A percentile compares a stretch with the other conserved stretches of the same genome.
These are phyloP conservation scores for Penicillium ochrochloron DNA, from an alignment of 495 filamentous ascomycete species.

Conservation along the genomic window DNA sequence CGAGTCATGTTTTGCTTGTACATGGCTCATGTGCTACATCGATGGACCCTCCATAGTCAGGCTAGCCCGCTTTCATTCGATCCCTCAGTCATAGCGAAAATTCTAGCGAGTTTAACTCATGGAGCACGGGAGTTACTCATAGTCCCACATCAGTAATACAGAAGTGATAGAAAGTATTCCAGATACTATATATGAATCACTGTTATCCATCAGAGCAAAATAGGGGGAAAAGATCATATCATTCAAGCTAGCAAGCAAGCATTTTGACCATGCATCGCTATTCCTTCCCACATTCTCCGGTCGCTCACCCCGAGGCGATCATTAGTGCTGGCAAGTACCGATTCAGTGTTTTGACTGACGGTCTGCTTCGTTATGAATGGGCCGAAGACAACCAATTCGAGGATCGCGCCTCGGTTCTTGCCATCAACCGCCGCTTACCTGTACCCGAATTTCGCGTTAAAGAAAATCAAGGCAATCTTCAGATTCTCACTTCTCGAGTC, in stretches of 20 bases:
- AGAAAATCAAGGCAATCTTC: slow-evolving; percentile 41
- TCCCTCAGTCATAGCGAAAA: slow-evolving; percentile 9
- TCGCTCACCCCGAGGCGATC: slow-evolving; percentile 50
- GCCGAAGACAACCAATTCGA: slow-evolving; percentile 59
- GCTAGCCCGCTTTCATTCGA: neutral
- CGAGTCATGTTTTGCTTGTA: too few relatives aligned
- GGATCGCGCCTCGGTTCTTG: slow-evolving; percentile 61
- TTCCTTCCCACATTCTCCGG: slow-evolving; percentile 48
- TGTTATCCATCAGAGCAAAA: neutral
- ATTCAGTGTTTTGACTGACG: slow-evolving; percentile 58
- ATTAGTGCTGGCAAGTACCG: slow-evolving; percentile 51
- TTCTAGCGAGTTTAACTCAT: neutral
- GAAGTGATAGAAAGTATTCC: neutral
- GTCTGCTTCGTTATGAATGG: slow-evolving; percentile 62
- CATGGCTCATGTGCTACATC: too few relatives aligned
- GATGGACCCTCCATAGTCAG: neutral
- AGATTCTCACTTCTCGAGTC: slow-evolving; percentile 56
- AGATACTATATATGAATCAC: neutral
- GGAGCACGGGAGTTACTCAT: too few relatives aligned
- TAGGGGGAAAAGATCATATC: neutral
- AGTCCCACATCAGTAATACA: neutral
- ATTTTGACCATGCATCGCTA: slow-evolving; percentile 40
- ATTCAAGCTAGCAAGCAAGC: neutral
- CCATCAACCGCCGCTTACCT: slow-evolving; percentile 53
- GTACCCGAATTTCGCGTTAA: slow-evolving; percentile 51